Conservation (phyloP, 2,329 filamentous ascomycete genomes). For the Didymella arachidicola region DNA sequence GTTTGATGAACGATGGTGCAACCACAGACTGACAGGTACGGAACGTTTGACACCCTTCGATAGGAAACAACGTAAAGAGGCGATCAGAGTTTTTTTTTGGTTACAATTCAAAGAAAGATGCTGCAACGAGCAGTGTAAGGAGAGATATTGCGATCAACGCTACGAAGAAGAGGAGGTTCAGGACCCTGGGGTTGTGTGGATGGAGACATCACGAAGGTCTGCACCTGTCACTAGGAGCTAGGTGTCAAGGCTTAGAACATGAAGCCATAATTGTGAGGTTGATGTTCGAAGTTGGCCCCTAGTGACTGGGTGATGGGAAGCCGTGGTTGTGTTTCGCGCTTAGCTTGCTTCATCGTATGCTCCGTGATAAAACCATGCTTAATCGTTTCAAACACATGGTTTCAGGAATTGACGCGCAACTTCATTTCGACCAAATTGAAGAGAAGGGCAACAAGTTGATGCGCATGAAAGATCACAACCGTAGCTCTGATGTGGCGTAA, state of each 20-base stretch:
- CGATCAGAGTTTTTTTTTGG: not conserved
- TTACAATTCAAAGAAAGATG: not conserved
- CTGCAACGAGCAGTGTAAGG: not conserved
- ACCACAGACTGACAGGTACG: conserved; percentile 18
- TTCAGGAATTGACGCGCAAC: conserved; percentile 10
- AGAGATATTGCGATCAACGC: not conserved
- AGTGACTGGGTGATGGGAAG: conserved; percentile 1
- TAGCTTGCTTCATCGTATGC: conserved; percentile 14
- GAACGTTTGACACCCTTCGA: not conserved
- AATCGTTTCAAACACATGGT: conserved; percentile 17
- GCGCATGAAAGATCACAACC: not conserved
- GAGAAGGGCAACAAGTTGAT: not conserved
- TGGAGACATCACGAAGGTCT: not conserved
- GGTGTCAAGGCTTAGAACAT: conserved; percentile 12
- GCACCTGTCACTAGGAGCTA: conserved; percentile 9
- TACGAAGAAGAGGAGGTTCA: not conserved
- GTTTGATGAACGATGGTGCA: conserved; percentile 17
- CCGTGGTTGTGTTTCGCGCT: conserved; percentile 20
- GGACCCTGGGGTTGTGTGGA: not conserved
- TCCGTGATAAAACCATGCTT: conserved; percentile 13
- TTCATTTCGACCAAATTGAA: conserved; percentile 1
- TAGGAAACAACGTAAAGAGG: not conserved
- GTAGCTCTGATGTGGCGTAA: not conserved
- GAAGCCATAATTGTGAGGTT: conserved; percentile 19
- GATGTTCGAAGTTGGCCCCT: conserved; percentile 13